Evolutionary conservation across 2,329 filamentous ascomycete genomes (phyloP), one percentile per base, ranked within the genome.

Genomic region (Huntiella bhutanensis): DNA sequence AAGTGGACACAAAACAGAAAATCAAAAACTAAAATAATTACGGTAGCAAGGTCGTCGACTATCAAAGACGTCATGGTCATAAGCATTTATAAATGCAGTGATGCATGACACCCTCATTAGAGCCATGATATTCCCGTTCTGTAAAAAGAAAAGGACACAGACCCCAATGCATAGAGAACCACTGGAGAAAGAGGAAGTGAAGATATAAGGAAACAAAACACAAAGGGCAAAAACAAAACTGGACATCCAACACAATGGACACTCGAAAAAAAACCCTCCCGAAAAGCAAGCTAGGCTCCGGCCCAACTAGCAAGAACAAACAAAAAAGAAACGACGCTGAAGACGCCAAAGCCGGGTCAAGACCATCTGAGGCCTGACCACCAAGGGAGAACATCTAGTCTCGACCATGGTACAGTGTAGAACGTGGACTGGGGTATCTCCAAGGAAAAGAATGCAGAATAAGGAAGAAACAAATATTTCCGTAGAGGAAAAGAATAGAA

Each of bases 371-470:
- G 44, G 33, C 44, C 11, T 11, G 32, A 34, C 42, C 33, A 35
- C 32, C 40, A 41, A 22, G 33, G 12, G 28, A 35, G 22, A 13
- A 8, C 32, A 15, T 33, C 44, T 16, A 16, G 22, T 15, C 19
- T 40, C 19, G 34, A 19, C 16, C 45, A 32, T 6, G 40, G 13
- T 28, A 41, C 22, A 28, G 22, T 28, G 22, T 28, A 28, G 8
- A 28, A 38, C 41, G 19, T 48, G 46, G 41, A 34, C 36, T 37
- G 41, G 48, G 48, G 48, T 50, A 50, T 50, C 48, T 50, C 41
- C 34, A 43, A 50, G 47, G 40, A 41, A 40, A 47, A 49, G 35
- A 51, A 32, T 43, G 42, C 42, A 43, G 10, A 28, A 40, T 13
- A 38, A 33, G 32, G 19, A 41, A 28, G 22, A 28, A 28, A 28